Evolutionary conservation across 1,284 basidiomycete species (phyloP).

Genomic region (Apiotrichum porosum): DNA sequence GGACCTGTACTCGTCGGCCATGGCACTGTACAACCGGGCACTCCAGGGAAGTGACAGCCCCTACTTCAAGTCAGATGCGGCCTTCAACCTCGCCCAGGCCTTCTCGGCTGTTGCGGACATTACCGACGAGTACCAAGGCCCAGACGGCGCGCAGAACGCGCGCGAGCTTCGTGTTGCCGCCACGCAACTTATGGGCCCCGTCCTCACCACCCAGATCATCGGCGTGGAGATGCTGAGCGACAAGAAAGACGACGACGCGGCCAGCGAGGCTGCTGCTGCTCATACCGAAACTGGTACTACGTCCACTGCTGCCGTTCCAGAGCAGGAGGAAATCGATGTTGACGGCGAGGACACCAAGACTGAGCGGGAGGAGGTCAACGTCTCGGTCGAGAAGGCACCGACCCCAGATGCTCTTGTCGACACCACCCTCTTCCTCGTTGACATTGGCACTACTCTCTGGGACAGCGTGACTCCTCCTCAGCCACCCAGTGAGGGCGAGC

Average conservation of each 20-base stretch:
- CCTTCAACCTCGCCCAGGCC: slow-evolving; percentile 45
- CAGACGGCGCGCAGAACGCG: slow-evolving; percentile 17
- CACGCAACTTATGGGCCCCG: slow-evolving; percentile 27
- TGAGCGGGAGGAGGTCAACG: slow-evolving; percentile 26
- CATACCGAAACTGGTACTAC: slow-evolving; percentile 9
- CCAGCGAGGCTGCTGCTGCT: slow-evolving; percentile 9
- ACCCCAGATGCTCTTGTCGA: slow-evolving; percentile 42
- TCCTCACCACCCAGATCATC: slow-evolving; percentile 35
- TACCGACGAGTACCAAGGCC: slow-evolving; percentile 36
- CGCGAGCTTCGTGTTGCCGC: slow-evolving; percentile 31
- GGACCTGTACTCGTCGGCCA: slow-evolving; percentile 18
- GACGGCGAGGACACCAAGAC: slow-evolving; percentile 54
- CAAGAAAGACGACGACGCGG: slow-evolving; percentile 14
- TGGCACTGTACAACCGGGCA: slow-evolving; percentile 36
- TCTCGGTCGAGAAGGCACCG: slow-evolving; percentile 33
- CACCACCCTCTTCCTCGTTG: slow-evolving; percentile 32
- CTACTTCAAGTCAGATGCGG: slow-evolving; percentile 39
- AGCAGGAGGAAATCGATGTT: slow-evolving; percentile 12
- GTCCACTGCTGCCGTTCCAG: slow-evolving; percentile 50
- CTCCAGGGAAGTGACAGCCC: slow-evolving; percentile 24
- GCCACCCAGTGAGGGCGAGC: slow-evolving; percentile 31
- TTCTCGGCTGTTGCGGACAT: slow-evolving; percentile 32
- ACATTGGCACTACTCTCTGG: slow-evolving; percentile 37
- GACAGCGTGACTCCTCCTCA: slow-evolving; percentile 23
- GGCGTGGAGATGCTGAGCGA: slow-evolving; percentile 12